These are phyloP conservation scores for Holtermanniella nyarrowii DNA, from an alignment of 768 basidiomycete genomes.

Conservation along the genomic window DNA sequence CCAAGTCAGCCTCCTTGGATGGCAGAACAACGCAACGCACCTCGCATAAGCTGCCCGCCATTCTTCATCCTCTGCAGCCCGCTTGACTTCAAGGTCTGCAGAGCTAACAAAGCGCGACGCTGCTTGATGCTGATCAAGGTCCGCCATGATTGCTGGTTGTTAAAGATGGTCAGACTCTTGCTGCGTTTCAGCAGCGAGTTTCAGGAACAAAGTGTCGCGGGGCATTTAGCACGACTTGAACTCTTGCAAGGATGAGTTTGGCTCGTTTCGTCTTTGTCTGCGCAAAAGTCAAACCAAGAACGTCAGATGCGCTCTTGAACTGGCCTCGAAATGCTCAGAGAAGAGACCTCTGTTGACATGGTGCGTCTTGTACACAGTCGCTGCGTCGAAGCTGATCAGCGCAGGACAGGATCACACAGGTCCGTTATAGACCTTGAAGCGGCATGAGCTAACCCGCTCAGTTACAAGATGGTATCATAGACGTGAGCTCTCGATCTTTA, in stretches of 20 bases:
- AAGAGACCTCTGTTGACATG: neutral
- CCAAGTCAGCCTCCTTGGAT: neutral
- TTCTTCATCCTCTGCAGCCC: conserved; percentile 35
- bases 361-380: neutral
- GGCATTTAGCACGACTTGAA: no score
- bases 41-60: conserved; percentile 43
- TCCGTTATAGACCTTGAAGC: neutral
- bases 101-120: conserved; percentile 41
- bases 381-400: neutral
- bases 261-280: neutral
- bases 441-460: neutral
- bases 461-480: neutral
- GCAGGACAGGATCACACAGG: neutral
- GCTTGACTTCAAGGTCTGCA: conserved; percentile 39
- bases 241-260: no score
- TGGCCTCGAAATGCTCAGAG: neutral
- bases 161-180: no score
- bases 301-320: neutral
- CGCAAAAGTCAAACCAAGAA: neutral
- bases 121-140: neutral
- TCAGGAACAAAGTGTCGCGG: no score
- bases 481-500: neutral
- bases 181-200: no score
- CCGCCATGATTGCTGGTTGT: no score
- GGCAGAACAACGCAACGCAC: conserved; percentile 11